phyloP scores from a whole-genome alignment of 129 eudicot genomes.

The Escallonia herrerae region DNA sequence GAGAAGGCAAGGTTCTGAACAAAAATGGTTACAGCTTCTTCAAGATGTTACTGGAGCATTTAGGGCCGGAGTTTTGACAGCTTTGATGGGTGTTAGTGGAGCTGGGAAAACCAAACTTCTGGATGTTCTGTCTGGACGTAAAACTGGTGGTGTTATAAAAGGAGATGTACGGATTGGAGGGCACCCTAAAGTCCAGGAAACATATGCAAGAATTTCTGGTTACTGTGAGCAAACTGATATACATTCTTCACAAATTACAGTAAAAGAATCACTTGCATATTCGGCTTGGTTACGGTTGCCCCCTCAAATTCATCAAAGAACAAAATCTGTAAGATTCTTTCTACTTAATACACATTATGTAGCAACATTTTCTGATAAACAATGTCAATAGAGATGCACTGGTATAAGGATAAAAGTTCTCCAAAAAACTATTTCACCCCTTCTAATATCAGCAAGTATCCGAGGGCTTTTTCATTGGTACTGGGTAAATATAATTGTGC shows the following conservation, averaged over 20 bases:
- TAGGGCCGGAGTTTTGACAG: slow-evolving; percentile 54
- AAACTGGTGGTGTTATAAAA: slow-evolving; percentile 40
- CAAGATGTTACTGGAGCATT: slow-evolving; percentile 47
- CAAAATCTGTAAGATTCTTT: slow-evolving; percentile 23
- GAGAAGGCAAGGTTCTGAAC: slow-evolving; percentile 33
- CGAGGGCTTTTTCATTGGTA: no score
- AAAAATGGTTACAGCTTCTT: slow-evolving; percentile 31
- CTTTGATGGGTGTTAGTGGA: slow-evolving; percentile 62
- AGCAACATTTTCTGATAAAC: no score
- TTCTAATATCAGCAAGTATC: no score
- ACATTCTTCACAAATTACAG: slow-evolving; percentile 44
- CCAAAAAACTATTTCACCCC: not conserved
- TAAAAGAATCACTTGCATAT: slow-evolving; percentile 40
- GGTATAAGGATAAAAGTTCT: not conserved
- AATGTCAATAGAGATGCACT: no score
- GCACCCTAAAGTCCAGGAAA: slow-evolving; percentile 41
- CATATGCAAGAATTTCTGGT: slow-evolving; percentile 45
- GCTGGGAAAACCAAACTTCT: slow-evolving; percentile 57
- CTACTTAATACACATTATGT: not conserved
- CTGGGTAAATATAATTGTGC: no score
- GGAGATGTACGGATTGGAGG: slow-evolving; percentile 52
- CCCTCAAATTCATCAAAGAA: slow-evolving; percentile 25
- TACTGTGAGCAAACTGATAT: slow-evolving; percentile 56
- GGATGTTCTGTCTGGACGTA: slow-evolving; percentile 60
- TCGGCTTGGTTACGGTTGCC: slow-evolving; percentile 52